Conservation (phyloP, 2,329 filamentous ascomycete species). For the Cucurbitaria berberidis region DNA sequence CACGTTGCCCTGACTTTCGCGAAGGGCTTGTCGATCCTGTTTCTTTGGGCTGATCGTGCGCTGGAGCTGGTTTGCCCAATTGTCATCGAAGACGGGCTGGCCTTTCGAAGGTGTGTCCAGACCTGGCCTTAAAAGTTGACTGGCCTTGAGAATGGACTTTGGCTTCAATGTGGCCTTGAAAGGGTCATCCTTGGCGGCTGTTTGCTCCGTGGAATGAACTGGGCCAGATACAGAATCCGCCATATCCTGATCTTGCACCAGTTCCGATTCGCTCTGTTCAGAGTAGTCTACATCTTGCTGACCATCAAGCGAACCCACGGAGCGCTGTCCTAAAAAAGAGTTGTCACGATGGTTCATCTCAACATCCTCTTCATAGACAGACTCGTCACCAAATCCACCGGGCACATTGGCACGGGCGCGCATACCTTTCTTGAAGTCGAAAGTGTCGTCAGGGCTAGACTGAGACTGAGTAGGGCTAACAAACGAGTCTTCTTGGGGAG, state of each 20-base stretch:
- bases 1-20: conserved; percentile 67
- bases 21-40: conserved; percentile 78
- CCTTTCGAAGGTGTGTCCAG: conserved; percentile 61
- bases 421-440: conserved; percentile 62
- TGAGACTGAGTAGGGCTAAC: conserved; percentile 48
- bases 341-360: conserved; percentile 59
- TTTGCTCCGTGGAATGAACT: conserved; percentile 78
- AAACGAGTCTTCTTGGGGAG: conserved; percentile 45
- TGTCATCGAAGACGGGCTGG: conserved; percentile 68
- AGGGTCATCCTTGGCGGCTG: conserved; percentile 46
- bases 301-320: conserved; percentile 75
- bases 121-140: conserved; percentile 37
- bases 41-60: conserved; percentile 94
- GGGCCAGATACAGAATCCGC: conserved; percentile 77
- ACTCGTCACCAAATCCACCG: conserved; percentile 77
- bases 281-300: conserved; percentile 66
- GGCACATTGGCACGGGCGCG: conserved; percentile 64
- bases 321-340: conserved; percentile 95
- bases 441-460: conserved; percentile 60
- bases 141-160: conserved; percentile 58
- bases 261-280: conserved; percentile 73
- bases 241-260: conserved; percentile 73
- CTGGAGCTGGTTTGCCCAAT: conserved; percentile 93
- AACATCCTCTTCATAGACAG: conserved; percentile 60
- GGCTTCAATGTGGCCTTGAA: conserved; percentile 48